phyloP scores from a whole-genome alignment of 2,329 filamentous ascomycete genomes.

The Fusarium poae region DNA sequence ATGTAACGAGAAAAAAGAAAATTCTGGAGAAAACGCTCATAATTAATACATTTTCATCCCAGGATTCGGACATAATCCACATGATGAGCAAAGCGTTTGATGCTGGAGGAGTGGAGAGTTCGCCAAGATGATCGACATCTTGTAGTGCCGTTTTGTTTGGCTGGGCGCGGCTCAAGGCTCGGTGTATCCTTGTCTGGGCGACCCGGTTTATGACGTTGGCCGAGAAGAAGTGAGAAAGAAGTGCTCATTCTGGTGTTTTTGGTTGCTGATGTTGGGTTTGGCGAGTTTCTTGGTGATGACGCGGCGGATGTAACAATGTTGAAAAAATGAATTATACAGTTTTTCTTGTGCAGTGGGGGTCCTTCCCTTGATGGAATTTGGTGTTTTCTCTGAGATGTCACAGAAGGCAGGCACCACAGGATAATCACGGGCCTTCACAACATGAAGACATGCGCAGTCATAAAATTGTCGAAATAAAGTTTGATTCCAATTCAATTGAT shows the following conservation, averaged over 20 bases:
- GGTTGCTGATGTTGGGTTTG: constrained; percentile 9
- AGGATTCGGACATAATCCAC: background rate
- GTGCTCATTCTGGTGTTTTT: background rate
- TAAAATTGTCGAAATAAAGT: background rate
- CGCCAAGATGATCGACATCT: constrained; percentile 41
- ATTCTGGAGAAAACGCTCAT: background rate
- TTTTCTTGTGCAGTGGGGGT: background rate
- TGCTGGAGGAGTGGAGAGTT: constrained; percentile 33
- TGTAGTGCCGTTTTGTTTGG: constrained; percentile 20
- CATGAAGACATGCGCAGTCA: background rate
- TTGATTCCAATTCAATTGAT: background rate
- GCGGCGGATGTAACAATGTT: background rate
- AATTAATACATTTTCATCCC: constrained; percentile 27
- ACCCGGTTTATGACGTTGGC: constrained; percentile 36
- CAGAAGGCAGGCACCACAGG: background rate
- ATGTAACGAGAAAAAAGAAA: background rate
- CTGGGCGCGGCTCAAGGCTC: constrained; percentile 25
- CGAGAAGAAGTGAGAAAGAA: constrained; percentile 18
- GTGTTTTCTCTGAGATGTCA: background rate
- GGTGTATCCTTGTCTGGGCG: constrained; percentile 38
- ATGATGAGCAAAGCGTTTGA: background rate
- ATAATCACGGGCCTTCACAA: background rate
- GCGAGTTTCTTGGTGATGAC: constrained; percentile 11
- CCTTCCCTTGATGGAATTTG: accelerated
- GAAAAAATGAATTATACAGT: background rate